Percentiles rank a stretch among this genome's conserved stretches.
Evolutionary conservation across 2,329 filamentous ascomycete species (phyloP).

Genomic region (Cladophialophora bantiana): DNA sequence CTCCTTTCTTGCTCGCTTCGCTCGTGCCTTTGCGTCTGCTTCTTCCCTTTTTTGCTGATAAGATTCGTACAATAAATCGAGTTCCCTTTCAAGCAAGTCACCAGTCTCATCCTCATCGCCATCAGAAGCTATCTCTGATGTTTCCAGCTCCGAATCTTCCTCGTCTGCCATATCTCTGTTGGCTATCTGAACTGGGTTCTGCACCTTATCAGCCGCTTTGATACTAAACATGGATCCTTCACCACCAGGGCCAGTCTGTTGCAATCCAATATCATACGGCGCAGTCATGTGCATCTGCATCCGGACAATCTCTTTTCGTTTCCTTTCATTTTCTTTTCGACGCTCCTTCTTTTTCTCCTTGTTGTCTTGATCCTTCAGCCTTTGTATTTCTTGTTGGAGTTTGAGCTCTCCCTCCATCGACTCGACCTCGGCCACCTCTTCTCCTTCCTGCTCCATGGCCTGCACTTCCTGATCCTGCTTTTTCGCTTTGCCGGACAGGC

Average conservation of each 20-base stretch:
- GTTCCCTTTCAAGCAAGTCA: slow-evolving; percentile 80
- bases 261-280: slow-evolving; percentile 93
- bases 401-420: slow-evolving; percentile 93
- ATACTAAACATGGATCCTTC: slow-evolving; percentile 86
- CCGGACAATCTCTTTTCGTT: slow-evolving; percentile 91
- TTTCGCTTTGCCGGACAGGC: slow-evolving; percentile 63
- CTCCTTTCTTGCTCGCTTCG: slow-evolving; percentile 84
- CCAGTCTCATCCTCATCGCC: slow-evolving; percentile 77
- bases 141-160: slow-evolving; percentile 58
- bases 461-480: slow-evolving; percentile 46
- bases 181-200: slow-evolving; percentile 71
- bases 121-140: slow-evolving; percentile 70
- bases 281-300: slow-evolving; percentile 98
- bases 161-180: slow-evolving; percentile 79
- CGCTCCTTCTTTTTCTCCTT: slow-evolving; percentile 81
- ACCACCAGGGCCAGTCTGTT: slow-evolving; percentile 78
- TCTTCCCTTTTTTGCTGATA: slow-evolving; percentile 83
- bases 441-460: slow-evolving; percentile 58
- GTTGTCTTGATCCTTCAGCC: slow-evolving; percentile 78
- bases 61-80: slow-evolving; percentile 85
- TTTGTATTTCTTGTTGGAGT: slow-evolving; percentile 85
- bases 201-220: slow-evolving; percentile 78
- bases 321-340: slow-evolving; percentile 88
- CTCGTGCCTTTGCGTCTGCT: slow-evolving; percentile 83
- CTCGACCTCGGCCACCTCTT: slow-evolving; percentile 82